Base-by-base conservation (phyloP, 805 yeast species). In the Ogataea kodamae region DNA sequence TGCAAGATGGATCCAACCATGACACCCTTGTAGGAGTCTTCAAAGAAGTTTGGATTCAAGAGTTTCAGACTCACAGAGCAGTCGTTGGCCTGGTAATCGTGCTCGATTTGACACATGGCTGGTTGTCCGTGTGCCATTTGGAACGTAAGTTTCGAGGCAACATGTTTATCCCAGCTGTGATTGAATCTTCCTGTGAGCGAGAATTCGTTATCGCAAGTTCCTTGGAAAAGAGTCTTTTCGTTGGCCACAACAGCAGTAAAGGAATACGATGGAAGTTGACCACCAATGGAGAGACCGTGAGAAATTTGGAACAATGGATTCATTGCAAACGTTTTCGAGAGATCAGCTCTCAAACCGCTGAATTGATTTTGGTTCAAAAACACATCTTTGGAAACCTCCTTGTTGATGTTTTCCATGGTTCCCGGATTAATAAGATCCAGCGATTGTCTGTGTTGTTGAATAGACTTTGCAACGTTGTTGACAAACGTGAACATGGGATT, bases 271-370 rank as follows among this genome's bases (percentile, higher is more conserved):
- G 96, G 96, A 62, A 85, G 70, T 46, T 80, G 78, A 37, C 94
- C 82, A 30, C 97, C 97, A 48, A 86, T 70, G 23, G 95, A 73
- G 57, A 92, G 82, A 41, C 96, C 81, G 61, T 92, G 98, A 44
- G 96, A 82, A 39, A 94, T 84, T 72, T 92, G 97, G 81, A 92
- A 92, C 39, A 86, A 89, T 39, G 98, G 98, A 64, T 79, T 80
- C 73, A 89, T 74, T 45, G 83, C 67, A 57, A 92, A 87, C 9
- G 89, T 86, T 72, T 90, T 90, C 68, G 86, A 84, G 52, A 92
- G 75, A 63, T 92, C 98, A 38, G 97, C 98, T 61, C 96, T 83
- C 55, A 92, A 74, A 40, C 98, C 98, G 23, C 95, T 81, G 73
- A 90, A 90, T 64, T 81, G 79, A 68, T 85, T 84, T 59, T 88